Conservation (phyloP, 116 monocot species). For the Thalassia testudinum region DNA sequence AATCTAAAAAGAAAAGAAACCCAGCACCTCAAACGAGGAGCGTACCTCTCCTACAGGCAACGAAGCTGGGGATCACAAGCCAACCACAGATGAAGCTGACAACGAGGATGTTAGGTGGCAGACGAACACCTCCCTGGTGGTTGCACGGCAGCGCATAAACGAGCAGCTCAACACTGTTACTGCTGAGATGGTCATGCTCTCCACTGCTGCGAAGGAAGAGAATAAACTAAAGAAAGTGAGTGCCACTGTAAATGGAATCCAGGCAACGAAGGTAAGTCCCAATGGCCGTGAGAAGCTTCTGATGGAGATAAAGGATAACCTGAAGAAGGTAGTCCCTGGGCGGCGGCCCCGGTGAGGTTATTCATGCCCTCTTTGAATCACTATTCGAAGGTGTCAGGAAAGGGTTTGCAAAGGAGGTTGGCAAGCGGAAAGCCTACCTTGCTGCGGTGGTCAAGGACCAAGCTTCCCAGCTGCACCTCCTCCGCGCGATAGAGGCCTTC, state of each 20-base stretch:
- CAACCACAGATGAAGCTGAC: constrained; percentile 8
- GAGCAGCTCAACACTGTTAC: constrained; percentile 67
- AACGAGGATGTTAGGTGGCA: constrained; percentile 46
- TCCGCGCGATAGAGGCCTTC: constrained; percentile 38
- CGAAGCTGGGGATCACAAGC: constrained; percentile 25
- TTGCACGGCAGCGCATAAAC: constrained; percentile 55
- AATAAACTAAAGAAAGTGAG: not conserved
- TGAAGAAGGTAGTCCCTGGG: constrained; percentile 14
- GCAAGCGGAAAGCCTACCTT: constrained; percentile 40
- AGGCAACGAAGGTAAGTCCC: not conserved
- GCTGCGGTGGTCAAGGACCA: constrained; percentile 28
- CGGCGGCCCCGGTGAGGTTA: constrained; percentile 23
- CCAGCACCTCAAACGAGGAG: constrained; percentile 28
- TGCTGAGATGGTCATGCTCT: constrained; percentile 82
- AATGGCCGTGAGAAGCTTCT: constrained; percentile 9
- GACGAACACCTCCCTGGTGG: constrained; percentile 62
- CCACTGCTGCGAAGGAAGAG: constrained; percentile 17
- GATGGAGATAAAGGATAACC: constrained; percentile 15
- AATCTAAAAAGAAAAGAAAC: constrained; percentile 13
- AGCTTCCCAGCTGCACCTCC: constrained; percentile 27
- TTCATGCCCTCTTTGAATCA: constrained; percentile 42
- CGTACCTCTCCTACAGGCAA: constrained; percentile 20
- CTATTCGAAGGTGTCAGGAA: constrained; percentile 55
- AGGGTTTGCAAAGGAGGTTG: constrained; percentile 66
- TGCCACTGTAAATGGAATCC: not conserved